A percentile compares a stretch with the other conserved stretches of the same genome.
Evolutionary conservation across 805 yeast genomes (phyloP).

Genomic region (Candida xiaguanensis): DNA sequence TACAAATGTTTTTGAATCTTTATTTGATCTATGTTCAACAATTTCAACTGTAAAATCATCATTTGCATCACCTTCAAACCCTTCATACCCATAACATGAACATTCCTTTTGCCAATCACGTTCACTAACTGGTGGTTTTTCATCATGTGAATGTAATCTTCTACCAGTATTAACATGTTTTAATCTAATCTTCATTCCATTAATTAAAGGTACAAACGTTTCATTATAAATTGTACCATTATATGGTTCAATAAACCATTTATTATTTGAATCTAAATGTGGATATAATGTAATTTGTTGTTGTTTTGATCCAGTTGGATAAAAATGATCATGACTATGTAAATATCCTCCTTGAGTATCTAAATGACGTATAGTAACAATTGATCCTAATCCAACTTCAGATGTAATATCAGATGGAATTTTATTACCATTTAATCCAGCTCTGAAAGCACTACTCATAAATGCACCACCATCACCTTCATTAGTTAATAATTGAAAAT

Average conservation of each 20-base stretch:
- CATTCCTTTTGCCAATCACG: slow-evolving; percentile 85
- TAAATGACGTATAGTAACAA: slow-evolving; percentile 61
- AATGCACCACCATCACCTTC: slow-evolving; percentile 74
- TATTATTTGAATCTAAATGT: slow-evolving; percentile 70
- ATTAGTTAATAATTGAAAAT: slow-evolving; percentile 51
- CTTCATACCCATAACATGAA: slow-evolving; percentile 71
- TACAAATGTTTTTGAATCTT: slow-evolving; percentile 53
- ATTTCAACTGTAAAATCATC: slow-evolving; percentile 80
- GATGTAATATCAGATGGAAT: slow-evolving; percentile 59
- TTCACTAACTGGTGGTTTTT: slow-evolving; percentile 72
- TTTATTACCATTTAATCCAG: slow-evolving; percentile 54
- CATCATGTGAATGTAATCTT: slow-evolving; percentile 81
- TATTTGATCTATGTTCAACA: slow-evolving; percentile 48
- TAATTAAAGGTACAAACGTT: slow-evolving; percentile 56
- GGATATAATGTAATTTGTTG: slow-evolving; percentile 82
- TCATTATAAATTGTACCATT: slow-evolving; percentile 55
- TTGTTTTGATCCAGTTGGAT: slow-evolving; percentile 78
- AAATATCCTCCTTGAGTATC: slow-evolving; percentile 76
- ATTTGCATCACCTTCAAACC: slow-evolving; percentile 78
- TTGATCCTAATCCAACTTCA: slow-evolving; percentile 71
- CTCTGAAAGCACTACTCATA: slow-evolving; percentile 69
- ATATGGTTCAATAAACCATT: slow-evolving; percentile 68
- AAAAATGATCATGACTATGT: slow-evolving; percentile 72
- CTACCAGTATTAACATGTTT: slow-evolving; percentile 54
- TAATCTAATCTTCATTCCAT: slow-evolving; percentile 71